phyloP scores from a whole-genome alignment of 768 basidiomycete genomes.

The Harrya chromipes region DNA sequence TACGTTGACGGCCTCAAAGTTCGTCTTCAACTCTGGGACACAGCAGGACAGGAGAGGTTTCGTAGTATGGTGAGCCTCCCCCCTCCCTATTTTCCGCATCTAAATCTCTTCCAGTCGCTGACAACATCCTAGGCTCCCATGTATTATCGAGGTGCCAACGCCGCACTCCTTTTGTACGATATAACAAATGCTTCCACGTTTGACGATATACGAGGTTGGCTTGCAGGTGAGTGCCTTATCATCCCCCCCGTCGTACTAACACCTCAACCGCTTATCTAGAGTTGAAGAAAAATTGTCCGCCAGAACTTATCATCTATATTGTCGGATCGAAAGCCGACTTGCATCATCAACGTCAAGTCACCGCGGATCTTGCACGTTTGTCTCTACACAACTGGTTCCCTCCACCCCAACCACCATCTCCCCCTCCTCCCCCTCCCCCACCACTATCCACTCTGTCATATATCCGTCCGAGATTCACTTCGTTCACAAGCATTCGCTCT shows the following conservation, averaged over 20 bases:
- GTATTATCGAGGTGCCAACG: slow-evolving; percentile 96
- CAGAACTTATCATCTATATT: slow-evolving; percentile 90
- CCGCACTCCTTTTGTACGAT: slow-evolving; percentile 92
- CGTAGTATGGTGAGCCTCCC: slow-evolving; percentile 70
- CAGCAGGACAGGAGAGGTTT: slow-evolving; percentile 92
- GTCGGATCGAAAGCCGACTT: slow-evolving; percentile 93
- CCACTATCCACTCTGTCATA: slow-evolving; percentile 37
- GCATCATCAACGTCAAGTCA: slow-evolving; percentile 66
- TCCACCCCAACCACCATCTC: slow-evolving; percentile 66
- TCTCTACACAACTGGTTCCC: slow-evolving; percentile 88
- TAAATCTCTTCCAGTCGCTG: slow-evolving; percentile 16
- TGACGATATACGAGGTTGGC: slow-evolving; percentile 89
- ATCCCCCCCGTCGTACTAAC: background rate
- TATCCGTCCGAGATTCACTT: slow-evolving; percentile 35
- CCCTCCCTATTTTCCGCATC: background rate
- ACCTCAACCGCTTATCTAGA: slow-evolving; percentile 42
- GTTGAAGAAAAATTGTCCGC: slow-evolving; percentile 84
- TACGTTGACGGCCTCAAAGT: slow-evolving; percentile 83
- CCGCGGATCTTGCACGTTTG: slow-evolving; percentile 78
- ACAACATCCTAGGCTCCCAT: slow-evolving; percentile 69
- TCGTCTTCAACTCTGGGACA: slow-evolving; percentile 87
- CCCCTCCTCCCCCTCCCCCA: slow-evolving; percentile 59
- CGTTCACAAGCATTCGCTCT: slow-evolving; percentile 55
- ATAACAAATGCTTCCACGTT: slow-evolving; percentile 88
- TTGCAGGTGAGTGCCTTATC: slow-evolving; percentile 59